Evolutionary conservation across 1,284 basidiomycete genomes (phyloP), one percentile per base, ranked within the genome.

Genomic region (Fomitiporia mediterranea): DNA sequence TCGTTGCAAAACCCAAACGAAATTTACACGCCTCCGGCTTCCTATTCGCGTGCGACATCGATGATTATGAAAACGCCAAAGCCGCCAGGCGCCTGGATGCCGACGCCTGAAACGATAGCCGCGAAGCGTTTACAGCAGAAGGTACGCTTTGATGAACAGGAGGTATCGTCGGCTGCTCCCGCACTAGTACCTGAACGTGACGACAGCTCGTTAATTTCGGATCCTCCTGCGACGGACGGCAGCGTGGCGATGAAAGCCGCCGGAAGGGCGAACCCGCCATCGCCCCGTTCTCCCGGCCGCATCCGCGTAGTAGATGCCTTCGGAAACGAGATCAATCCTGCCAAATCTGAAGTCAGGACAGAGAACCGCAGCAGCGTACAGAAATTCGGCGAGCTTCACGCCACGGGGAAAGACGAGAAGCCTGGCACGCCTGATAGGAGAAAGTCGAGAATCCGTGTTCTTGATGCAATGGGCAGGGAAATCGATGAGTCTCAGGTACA

Each of bases 41-140:
- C 63, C 53, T 44, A 63, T 57, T 67, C 67, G 34, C 60, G 66
- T 21, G 62, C 61, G 25, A 60, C 66, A 8, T 68, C 77, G 8
- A 67, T 79, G 7, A 74, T 78, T 23, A 58, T 70, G 30, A 79
- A 78, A 56, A 89, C 85, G 1, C 87, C 87, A 39, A 82, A 78
- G 3, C 80, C 78, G 5, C 86, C 87, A n/a, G 87, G 87, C 23
- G 84, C 76, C 34, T 89, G 85, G 84, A 61, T 80, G 47, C 67
- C 72, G 4, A 88, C 86, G 17, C 86, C 86, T 8, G 72, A 68
- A 5, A 66, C 71, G 2, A 70, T 72, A 58, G 75, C 80, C 59
- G 60, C 67, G 57, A 75, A 71, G 60, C 73, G 73, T 51, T 64
- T 72, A 15, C 52, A 53, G 46, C 61, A 80, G 64, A 86, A 83